A percentile compares a stretch with the other conserved stretches of the same genome.
phyloP scores from a whole-genome alignment of 1,139 yeast genomes.

The Spathaspora sp. region DNA sequence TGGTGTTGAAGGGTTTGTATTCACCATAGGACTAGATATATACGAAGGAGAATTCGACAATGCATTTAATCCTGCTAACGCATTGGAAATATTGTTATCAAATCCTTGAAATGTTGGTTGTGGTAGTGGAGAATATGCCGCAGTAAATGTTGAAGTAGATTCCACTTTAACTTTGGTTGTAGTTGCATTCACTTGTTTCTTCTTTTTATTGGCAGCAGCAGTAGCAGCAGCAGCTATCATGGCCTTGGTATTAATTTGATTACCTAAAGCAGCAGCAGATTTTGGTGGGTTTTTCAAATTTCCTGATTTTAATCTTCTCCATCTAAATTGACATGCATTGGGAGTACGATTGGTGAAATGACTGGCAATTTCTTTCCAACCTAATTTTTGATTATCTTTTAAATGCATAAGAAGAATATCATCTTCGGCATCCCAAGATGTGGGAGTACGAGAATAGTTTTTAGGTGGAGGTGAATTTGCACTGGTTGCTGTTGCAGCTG shows the following conservation, averaged over 20 bases:
- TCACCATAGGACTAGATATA: slow-evolving; percentile 32
- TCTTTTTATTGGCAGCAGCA: slow-evolving; percentile 20
- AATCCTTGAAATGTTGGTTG: slow-evolving; percentile 43
- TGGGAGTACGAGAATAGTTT: slow-evolving; percentile 49
- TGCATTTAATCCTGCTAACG: slow-evolving; percentile 50
- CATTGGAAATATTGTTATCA: slow-evolving; percentile 43
- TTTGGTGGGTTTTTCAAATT: slow-evolving; percentile 58
- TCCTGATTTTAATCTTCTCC: slow-evolving; percentile 71
- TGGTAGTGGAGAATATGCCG: slow-evolving; percentile 38
- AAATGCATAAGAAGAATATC: slow-evolving; percentile 65
- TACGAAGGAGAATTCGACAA: slow-evolving; percentile 39
- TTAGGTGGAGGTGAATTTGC: slow-evolving; percentile 15
- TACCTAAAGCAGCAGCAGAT: slow-evolving; percentile 29
- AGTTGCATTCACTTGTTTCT: slow-evolving; percentile 17
- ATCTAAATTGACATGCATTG: slow-evolving; percentile 76
- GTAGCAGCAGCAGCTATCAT: slow-evolving; percentile 9
- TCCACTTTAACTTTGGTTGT: slow-evolving; percentile 3
- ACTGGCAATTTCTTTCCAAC: slow-evolving; percentile 76
- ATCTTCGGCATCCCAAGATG: slow-evolving; percentile 77
- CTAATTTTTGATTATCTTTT: slow-evolving; percentile 68
- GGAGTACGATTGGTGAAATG: slow-evolving; percentile 70
- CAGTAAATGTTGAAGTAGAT: slow-evolving; percentile 25
- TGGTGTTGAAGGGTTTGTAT: slow-evolving; percentile 25
- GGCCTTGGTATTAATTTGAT: slow-evolving; percentile 14
- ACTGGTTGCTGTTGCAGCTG: slow-evolving; percentile 8